Evolutionary conservation across 805 yeast species (phyloP).

Genomic region (Candida taoyuanica): DNA sequence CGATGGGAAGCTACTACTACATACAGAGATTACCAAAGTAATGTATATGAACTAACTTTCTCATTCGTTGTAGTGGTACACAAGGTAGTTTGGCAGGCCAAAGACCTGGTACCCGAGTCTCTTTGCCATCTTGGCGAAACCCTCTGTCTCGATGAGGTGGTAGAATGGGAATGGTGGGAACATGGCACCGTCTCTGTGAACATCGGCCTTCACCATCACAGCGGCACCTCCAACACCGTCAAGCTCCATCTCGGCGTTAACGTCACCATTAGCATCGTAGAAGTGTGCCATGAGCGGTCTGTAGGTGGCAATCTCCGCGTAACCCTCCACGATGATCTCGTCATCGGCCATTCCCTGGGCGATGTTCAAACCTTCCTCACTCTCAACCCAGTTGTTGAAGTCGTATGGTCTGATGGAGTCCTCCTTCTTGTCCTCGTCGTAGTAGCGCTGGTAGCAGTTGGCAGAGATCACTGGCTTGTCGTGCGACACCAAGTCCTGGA

Average conservation of each 20-base stretch:
- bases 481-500: conserved; percentile 84
- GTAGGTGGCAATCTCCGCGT: conserved; percentile 87
- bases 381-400: conserved; percentile 92
- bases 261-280: conserved; percentile 62
- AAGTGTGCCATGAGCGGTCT: conserved; percentile 92
- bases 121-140: conserved; percentile 97
- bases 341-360: conserved; percentile 76
- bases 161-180: conserved; percentile 98
- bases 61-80: conserved; percentile 83
- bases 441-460: conserved; percentile 84
- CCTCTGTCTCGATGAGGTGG: conserved; percentile 95
- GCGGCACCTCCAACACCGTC: conserved; percentile 99
- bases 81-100: conserved; percentile 93
- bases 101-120: conserved; percentile 85
- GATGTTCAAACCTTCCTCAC: conserved; percentile 71
- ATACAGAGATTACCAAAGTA: not conserved
- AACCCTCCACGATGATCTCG: conserved; percentile 93
- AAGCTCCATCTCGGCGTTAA: conserved; percentile 66
- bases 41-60: not conserved
- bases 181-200: conserved; percentile 99
- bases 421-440: conserved; percentile 52
- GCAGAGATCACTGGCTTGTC: conserved; percentile 87
- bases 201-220: conserved; percentile 92
- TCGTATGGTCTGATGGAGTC: conserved; percentile 80
- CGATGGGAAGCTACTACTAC: too few relatives aligned